Conservation (phyloP, 2,329 filamentous ascomycete species). For the Sarocladiaceae sp. region DNA sequence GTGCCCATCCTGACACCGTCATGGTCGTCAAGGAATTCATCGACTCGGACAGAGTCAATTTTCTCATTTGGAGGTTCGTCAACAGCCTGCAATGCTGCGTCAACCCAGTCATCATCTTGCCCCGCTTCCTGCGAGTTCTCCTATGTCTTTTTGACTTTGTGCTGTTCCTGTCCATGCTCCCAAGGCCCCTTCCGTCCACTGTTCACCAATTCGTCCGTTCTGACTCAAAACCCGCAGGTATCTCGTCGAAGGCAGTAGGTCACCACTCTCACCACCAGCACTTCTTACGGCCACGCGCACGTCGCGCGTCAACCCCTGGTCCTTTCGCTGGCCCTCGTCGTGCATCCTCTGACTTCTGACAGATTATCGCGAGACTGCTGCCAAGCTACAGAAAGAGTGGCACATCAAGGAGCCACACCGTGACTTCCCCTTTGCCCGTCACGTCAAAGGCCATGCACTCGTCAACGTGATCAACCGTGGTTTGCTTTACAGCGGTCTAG, state of each 20-base stretch:
- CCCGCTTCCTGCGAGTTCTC: not conserved
- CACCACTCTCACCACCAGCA: conserved; percentile 10
- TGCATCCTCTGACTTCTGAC: conserved; percentile 13
- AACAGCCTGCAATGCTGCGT: conserved; percentile 18
- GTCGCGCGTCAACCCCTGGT: not conserved
- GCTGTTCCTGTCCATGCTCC: no score
- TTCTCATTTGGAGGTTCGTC: conserved; percentile 64
- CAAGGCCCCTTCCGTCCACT: no score
- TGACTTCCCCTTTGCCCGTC: conserved; percentile 56
- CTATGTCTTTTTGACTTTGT: conserved; percentile 1
- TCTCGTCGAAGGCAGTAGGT: conserved; percentile 57
- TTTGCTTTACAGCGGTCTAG: conserved; percentile 53
- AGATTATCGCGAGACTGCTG: conserved; percentile 63
- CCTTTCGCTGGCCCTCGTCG: not conserved
- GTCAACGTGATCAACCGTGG: conserved; percentile 59
- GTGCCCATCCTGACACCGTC: conserved; percentile 14
- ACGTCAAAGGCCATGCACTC: conserved; percentile 59
- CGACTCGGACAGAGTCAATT: conserved; percentile 63
- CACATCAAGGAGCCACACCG: conserved; percentile 55
- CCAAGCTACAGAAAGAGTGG: conserved; percentile 65
- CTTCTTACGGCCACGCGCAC: not conserved
- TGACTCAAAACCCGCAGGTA: conserved; percentile 36
- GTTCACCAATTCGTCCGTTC: no score
- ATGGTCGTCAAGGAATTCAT: conserved; percentile 55
- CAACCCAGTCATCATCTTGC: not conserved